Conservation (phyloP, 345 rosid species). For the Citrus mangshanensis region DNA sequence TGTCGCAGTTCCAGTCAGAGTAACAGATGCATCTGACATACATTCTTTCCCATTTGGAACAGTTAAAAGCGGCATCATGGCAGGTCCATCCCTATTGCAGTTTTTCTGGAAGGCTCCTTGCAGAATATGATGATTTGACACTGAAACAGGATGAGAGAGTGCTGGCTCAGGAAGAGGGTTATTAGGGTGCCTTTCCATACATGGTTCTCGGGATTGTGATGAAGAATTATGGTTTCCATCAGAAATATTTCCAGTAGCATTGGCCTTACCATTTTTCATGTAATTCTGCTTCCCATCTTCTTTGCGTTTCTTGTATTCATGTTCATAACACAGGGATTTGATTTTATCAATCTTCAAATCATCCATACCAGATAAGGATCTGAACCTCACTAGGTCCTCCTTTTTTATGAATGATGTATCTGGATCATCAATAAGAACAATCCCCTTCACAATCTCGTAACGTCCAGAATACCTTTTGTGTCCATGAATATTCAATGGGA, state of each 20-base stretch:
- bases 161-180: neutral
- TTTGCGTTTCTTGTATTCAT: slow-evolving; percentile 14
- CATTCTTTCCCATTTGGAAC: slow-evolving; percentile 25
- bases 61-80: slow-evolving; percentile 10
- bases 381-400: slow-evolving; percentile 43
- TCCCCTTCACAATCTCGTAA: slow-evolving; percentile 46
- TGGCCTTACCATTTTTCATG: slow-evolving; percentile 13
- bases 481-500: slow-evolving; percentile 42
- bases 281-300: slow-evolving; percentile 14
- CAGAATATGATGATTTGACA: slow-evolving; percentile 2
- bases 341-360: slow-evolving; percentile 40
- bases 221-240: slow-evolving; percentile 18
- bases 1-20: slow-evolving; percentile 43
- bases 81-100: slow-evolving; percentile 22
- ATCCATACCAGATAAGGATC: slow-evolving; percentile 38
- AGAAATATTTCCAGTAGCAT: neutral
- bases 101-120: slow-evolving; percentile 13
- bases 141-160: neutral
- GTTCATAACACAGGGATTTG: slow-evolving; percentile 30
- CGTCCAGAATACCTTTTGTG: slow-evolving; percentile 42
- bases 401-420: slow-evolving; percentile 21
- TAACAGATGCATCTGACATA: slow-evolving; percentile 24
- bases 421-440: slow-evolving; percentile 54
- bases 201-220: slow-evolving; percentile 7
- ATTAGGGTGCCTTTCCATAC: slow-evolving; percentile 5